Evolutionary conservation across 331 rosid species (phyloP), one percentile per base, ranked within the genome.

Genomic region (Stylosanthes scabra): DNA sequence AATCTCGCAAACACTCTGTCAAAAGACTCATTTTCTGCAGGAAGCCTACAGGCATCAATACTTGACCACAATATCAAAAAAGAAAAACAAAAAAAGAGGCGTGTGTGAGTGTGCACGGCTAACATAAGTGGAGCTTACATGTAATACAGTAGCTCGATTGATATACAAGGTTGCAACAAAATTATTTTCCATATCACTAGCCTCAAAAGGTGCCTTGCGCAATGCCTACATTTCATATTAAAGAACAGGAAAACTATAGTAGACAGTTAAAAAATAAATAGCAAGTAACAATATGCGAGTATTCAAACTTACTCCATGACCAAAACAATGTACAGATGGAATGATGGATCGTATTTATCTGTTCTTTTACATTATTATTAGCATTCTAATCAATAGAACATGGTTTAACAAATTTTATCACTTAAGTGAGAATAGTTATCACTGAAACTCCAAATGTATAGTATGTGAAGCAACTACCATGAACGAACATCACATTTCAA

Each of bases 121-220:
- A 25, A 61, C 63, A 25, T 68, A 25, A 59, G 63, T 41, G 29
- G 72, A 76, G 59, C 89, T 86, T 77, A 92, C 97, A 80, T 81
- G 83, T 78, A 92, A 84, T 52, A 80, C 92, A 46, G 85, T 80
- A 78, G 97, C 97, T 72, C 96, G 91, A 81, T 92, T 92, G 78
- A 80, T 41, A 83, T 82, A 88, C 80, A 92, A 84, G 5, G 84
- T 83, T 20, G 93, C 84, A 76, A 83, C 85, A 74, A 87, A 75
- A 83, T 87, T 93, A 68, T 68, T 81, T 40, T 84, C 88, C 82
- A 50, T 58, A 46, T 74, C 89, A 74, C 74, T 63, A 69, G 78
- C 86, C 49, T 90, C 88, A 39, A 78, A 63, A 4, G 98, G 97
- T 59, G 98, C 91, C 78, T 74, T 75, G 62, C 87, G 80, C 79